Conservation (phyloP, 495 filamentous ascomycete genomes). For the Recurvomyces mirabilis region DNA sequence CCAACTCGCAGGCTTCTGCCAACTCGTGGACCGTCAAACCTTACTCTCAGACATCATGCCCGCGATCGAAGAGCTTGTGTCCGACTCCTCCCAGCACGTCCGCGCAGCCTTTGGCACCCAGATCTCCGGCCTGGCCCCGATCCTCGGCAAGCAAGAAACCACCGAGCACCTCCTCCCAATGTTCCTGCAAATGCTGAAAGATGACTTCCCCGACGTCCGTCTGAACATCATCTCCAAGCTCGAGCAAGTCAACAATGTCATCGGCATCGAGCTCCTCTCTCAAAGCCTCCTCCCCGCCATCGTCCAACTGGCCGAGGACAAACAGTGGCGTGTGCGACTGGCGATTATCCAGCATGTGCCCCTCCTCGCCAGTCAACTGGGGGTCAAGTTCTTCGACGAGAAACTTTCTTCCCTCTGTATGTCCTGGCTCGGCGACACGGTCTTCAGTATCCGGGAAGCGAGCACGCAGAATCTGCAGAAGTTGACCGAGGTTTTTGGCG, state of each 20-base stretch:
- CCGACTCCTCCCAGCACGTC: constrained; percentile 92
- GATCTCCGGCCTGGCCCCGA: constrained; percentile 92
- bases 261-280: constrained; percentile 92
- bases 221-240: constrained; percentile 98
- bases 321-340: constrained; percentile 96
- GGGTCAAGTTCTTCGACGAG: constrained; percentile 96
- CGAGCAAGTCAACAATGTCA: constrained; percentile 96
- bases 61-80: constrained; percentile 88
- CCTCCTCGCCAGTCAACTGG: constrained; percentile 85
- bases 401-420: constrained; percentile 92
- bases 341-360: constrained; percentile 99
- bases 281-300: constrained; percentile 97
- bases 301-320: constrained; percentile 93
- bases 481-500: constrained; percentile 94
- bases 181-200: constrained; percentile 99
- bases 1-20: constrained; percentile 79
- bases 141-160: constrained; percentile 95
- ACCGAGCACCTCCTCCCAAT: constrained; percentile 94
- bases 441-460: constrained; percentile 95
- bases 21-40: constrained; percentile 69
- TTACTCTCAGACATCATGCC: constrained; percentile 96
- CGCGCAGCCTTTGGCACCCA: constrained; percentile 90
- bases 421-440: constrained; percentile 98
- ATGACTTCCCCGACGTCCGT: constrained; percentile 95
- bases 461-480: constrained; percentile 96